Conservation (phyloP, 2,329 filamentous ascomycete genomes). For the Sporothrix humicola region DNA sequence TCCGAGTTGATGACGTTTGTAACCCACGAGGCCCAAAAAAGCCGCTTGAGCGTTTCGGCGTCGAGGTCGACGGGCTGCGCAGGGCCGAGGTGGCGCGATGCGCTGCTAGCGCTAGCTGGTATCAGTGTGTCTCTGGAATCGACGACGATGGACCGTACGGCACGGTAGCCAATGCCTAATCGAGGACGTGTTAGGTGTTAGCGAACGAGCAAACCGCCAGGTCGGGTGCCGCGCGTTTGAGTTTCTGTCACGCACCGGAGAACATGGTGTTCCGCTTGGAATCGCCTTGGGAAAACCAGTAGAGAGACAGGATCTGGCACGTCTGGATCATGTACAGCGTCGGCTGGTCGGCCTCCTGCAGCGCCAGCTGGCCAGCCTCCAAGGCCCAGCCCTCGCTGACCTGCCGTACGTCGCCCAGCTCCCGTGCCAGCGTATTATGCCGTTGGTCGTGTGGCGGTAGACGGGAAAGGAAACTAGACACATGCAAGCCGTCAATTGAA, state of each 20-base stretch:
- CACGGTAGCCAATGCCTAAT: not conserved
- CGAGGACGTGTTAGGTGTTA: not conserved
- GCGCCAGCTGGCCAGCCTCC: conserved; percentile 18
- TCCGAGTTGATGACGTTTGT: conserved; percentile 26
- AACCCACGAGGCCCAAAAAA: conserved; percentile 16
- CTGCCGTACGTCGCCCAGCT: not conserved
- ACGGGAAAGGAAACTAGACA: not conserved
- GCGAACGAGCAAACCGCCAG: too few species aligned
- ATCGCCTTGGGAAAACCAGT: conserved; percentile 17
- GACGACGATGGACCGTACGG: not conserved
- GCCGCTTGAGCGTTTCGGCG: not conserved
- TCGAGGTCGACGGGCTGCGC: conserved; percentile 9
- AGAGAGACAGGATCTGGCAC: conserved; percentile 9
- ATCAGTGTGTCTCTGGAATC: not conserved
- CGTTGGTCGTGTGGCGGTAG: not conserved
- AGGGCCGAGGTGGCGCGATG: not conserved
- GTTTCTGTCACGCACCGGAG: not conserved
- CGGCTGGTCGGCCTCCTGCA: conserved; percentile 14
- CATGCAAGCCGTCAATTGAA: not conserved
- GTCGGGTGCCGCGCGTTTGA: not conserved
- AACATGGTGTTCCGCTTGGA: conserved; percentile 22
- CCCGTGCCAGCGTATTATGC: not conserved
- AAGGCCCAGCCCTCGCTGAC: conserved; percentile 16
- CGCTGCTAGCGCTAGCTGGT: not conserved
- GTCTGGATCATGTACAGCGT: conserved; percentile 18